Conservation (phyloP, 352 stramenopile genomes). For the Globisporangium echinulatum region DNA sequence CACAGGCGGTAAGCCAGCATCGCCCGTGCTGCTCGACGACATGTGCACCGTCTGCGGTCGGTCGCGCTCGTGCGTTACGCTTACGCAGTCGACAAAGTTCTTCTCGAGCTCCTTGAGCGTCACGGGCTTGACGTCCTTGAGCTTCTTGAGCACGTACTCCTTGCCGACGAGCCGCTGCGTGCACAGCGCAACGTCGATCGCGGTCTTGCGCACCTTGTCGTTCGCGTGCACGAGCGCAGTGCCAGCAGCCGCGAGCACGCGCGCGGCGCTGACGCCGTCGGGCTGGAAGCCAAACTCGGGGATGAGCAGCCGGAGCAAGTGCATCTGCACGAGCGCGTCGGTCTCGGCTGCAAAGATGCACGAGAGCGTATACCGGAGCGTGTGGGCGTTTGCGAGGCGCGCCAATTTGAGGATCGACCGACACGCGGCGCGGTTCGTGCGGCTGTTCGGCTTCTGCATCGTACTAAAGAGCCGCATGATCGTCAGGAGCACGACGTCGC, state of each 20-base stretch:
- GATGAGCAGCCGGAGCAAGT: slow-evolving; percentile 65
- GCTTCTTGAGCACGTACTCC: slow-evolving; percentile 52
- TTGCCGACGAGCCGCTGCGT: slow-evolving; percentile 72
- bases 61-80: slow-evolving; percentile 26
- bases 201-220: slow-evolving; percentile 65
- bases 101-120: slow-evolving; percentile 84
- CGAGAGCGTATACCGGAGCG: slow-evolving; percentile 63
- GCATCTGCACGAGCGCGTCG: slow-evolving; percentile 73
- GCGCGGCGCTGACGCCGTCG: slow-evolving; percentile 50
- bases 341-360: slow-evolving; percentile 70
- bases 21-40: slow-evolving; percentile 3
- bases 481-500: slow-evolving; percentile 57
- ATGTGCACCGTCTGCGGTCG: slow-evolving; percentile 60
- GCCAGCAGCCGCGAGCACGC: slow-evolving; percentile 44
- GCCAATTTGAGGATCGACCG: slow-evolving; percentile 72
- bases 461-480: slow-evolving; percentile 51
- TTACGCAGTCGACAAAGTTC: slow-evolving; percentile 55
- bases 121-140: slow-evolving; percentile 68
- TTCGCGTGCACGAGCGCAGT: slow-evolving; percentile 47
- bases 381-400: slow-evolving; percentile 52
- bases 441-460: slow-evolving; percentile 78
- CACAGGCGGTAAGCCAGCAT: slow-evolving; percentile 29
- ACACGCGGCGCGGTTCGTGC: slow-evolving; percentile 68
- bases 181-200: slow-evolving; percentile 72
- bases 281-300: slow-evolving; percentile 74